Conservation (phyloP, 306 rosid genomes). For the Comarum palustre region DNA sequence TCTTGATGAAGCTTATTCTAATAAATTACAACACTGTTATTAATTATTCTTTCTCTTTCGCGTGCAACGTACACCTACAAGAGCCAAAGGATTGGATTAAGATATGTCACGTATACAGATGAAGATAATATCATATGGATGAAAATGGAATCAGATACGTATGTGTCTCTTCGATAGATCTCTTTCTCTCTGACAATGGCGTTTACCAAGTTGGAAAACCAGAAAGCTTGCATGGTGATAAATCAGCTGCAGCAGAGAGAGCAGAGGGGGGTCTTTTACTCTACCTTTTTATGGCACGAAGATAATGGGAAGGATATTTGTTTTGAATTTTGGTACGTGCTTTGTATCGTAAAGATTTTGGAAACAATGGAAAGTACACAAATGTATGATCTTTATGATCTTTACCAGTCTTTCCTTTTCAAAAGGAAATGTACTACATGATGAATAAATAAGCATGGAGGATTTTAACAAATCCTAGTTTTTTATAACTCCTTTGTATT, state of each 20-base stretch:
- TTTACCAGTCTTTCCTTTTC: not conserved
- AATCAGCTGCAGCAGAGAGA: not conserved
- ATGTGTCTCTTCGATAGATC: not conserved
- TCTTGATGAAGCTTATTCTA: not conserved
- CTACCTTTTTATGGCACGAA: not conserved
- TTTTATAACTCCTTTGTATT: not conserved
- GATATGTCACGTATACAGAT: not conserved
- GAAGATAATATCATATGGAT: not conserved
- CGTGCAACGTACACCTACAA: not conserved
- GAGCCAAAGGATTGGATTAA: not conserved
- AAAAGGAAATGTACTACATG: not conserved
- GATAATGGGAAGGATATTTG: not conserved
- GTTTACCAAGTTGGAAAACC: not conserved
- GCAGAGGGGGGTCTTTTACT: slow-evolving; percentile 1
- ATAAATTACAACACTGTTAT: not conserved
- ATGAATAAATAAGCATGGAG: not conserved
- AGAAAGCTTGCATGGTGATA: slow-evolving; percentile 5
- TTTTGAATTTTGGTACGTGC: not conserved
- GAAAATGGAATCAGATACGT: not conserved
- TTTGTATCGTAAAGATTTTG: not conserved
- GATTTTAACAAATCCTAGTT: not conserved
- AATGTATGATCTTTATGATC: not conserved
- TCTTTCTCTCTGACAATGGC: not conserved
- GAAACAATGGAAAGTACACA: slow-evolving; percentile 1
- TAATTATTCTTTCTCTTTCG: not conserved